A percentile compares a stretch with the other conserved stretches of the same genome.
Conservation (phyloP, 2,329 filamentous ascomycete species). For the Botrytis porri region DNA sequence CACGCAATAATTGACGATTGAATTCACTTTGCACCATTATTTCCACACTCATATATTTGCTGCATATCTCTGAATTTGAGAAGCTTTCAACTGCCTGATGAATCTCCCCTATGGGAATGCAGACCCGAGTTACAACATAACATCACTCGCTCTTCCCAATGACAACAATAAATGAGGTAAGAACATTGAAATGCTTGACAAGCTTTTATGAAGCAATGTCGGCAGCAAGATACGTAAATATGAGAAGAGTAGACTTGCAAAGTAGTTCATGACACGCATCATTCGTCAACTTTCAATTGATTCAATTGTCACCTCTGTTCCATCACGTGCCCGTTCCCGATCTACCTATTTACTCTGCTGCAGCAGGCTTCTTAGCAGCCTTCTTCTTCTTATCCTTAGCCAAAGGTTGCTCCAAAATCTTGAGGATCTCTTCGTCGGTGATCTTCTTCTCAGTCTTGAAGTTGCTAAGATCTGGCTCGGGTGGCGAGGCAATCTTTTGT, state of each 20-base stretch:
- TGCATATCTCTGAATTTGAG: conserved; percentile 31
- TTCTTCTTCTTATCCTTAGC: conserved; percentile 67
- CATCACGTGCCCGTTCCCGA: conserved; percentile 37
- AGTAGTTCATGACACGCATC: conserved; percentile 3
- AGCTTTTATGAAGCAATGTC: conserved; percentile 20
- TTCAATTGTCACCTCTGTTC: conserved; percentile 1
- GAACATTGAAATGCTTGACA: conserved; percentile 12
- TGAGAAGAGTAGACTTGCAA: conserved; percentile 1
- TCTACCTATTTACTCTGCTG: conserved; percentile 37
- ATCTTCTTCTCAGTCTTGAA: conserved; percentile 98
- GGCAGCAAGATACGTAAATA: conserved; percentile 25
- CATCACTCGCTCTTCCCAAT: not conserved
- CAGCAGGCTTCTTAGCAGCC: conserved; percentile 43
- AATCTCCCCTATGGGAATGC: conserved; percentile 6
- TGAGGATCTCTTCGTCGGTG: conserved; percentile 88
- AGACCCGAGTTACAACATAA: conserved; percentile 14
- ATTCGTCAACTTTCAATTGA: not conserved
- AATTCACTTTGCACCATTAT: conserved; percentile 3
- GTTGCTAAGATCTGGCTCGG: conserved; percentile 73
- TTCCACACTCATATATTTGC: conserved; percentile 21
- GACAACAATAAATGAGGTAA: conserved; percentile 9
- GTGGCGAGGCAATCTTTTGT: conserved; percentile 76
- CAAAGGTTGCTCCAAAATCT: conserved; percentile 87
- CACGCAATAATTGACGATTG: not conserved
- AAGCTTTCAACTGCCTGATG: conserved; percentile 27